Base-by-base conservation (phyloP, 495 filamentous ascomycete species). In the Aspergillus olivimuriae region DNA sequence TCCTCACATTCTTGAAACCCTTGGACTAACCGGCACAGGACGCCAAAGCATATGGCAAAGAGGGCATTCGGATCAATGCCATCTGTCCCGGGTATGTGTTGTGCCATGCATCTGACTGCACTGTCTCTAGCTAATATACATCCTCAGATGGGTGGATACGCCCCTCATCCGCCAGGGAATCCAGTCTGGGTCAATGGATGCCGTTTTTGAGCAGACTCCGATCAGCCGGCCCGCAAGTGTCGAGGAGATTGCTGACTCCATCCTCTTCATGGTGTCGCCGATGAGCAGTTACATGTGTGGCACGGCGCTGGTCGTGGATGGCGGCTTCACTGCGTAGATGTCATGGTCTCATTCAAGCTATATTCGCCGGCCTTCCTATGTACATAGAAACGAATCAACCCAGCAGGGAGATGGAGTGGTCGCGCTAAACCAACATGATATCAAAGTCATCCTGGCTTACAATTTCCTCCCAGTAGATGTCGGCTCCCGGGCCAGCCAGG, bases 1-100 rank as follows among this genome's bases (percentile, higher is more conserved):
- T 20, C 10, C 6, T 10, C 3, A 4, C 4, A n/a, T 14, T 17
- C 38, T 22, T n/a, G 18, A 4, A 18, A 7, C 3, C 10, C 20
- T n/a, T n/a, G n/a, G 2, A 19, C 34, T 59, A 37, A 55, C 17
- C 31, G 30, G 4, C 19, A 21, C 42, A 62, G 47, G 74, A 76
- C 44, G 73, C 67, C 6, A 65, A 66, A 43, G 46, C 51, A 3
- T 76, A 70, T 47, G 66, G 63, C 0, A 50, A 51, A 15, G 38
- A 63, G 9, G 69, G 69, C 16, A 74, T 76, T 22, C 61, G 71
- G 22, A 72, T 76, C 48, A 76, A 75, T 47, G 70, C 70, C 2
- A 63, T 75, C 15, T 75, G 71, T 36, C 68, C 68, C 3, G 71
- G 71, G 57, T 61, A 48, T 15, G 43, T 41, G 18, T 11, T 12